Conservation (phyloP, 768 basidiomycete genomes). For the Amanita pallidorosea region DNA sequence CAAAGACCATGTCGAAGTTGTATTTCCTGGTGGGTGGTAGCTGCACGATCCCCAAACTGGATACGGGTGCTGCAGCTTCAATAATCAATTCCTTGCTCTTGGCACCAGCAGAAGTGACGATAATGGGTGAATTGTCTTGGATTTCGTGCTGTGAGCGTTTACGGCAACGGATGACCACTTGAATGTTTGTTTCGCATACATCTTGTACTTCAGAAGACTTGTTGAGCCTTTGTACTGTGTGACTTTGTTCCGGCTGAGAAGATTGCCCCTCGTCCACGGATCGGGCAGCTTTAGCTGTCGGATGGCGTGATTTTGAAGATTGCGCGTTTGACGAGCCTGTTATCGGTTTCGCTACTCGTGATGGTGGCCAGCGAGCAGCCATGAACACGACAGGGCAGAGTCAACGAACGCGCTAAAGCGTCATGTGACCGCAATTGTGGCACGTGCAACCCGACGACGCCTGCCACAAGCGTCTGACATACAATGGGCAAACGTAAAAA, state of each 20-base stretch:
- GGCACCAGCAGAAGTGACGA: slow-evolving; percentile 70
- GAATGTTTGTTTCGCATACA: slow-evolving; percentile 76
- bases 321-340: slow-evolving; percentile 16
- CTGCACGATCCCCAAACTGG: slow-evolving; percentile 63
- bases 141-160: slow-evolving; percentile 80
- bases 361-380: slow-evolving; percentile 52
- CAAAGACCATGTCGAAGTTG: slow-evolving; percentile 92
- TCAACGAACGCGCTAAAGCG: slow-evolving; percentile 14
- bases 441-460: slow-evolving; percentile 4
- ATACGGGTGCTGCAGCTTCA: slow-evolving; percentile 61
- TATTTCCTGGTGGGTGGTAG: slow-evolving; percentile 79
- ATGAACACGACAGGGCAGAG: slow-evolving; percentile 22
- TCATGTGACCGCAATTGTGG: slow-evolving; percentile 21
- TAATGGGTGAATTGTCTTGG: slow-evolving; percentile 77
- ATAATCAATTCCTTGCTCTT: slow-evolving; percentile 70
- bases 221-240: slow-evolving; percentile 12
- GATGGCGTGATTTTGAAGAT: slow-evolving; percentile 35
- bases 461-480: background rate
- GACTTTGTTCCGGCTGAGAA: slow-evolving; percentile 4
- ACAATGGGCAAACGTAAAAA: slow-evolving; percentile 88
- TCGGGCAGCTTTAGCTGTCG: slow-evolving; percentile 25
- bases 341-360: slow-evolving; percentile 34
- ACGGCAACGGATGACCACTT: slow-evolving; percentile 87
- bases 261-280: slow-evolving; percentile 11
- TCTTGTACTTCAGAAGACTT: slow-evolving; percentile 18